A percentile compares a stretch with the other conserved stretches of the same genome.
Evolutionary conservation across 768 basidiomycete genomes (phyloP).

Genomic region (Basidioascus undulatus): DNA sequence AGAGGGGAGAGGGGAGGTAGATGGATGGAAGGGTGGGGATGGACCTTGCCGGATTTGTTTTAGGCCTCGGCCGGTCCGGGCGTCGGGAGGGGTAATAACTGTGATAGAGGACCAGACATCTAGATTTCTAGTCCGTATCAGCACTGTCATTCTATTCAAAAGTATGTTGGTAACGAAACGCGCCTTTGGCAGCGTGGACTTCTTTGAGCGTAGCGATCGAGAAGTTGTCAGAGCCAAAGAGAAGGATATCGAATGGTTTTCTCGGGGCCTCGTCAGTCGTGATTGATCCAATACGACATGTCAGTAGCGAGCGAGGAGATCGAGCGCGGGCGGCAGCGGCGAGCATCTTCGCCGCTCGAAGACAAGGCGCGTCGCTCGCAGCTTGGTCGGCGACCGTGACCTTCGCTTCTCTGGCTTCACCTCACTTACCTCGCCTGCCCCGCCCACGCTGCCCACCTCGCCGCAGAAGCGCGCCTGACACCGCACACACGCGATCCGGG

Average conservation of each 20-base stretch:
- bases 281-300: too few relatives aligned
- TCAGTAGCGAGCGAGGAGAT: too few relatives aligned
- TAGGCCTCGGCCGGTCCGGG: not conserved
- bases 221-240: slow-evolving; percentile 11
- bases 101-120: slow-evolving; percentile 6
- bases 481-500: too few relatives aligned
- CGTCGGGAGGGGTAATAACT: slow-evolving; percentile 10
- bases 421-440: too few relatives aligned
- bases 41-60: slow-evolving; percentile 5
- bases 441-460: too few relatives aligned
- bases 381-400: too few relatives aligned
- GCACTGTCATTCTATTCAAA: not conserved
- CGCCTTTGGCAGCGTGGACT: slow-evolving; percentile 1
- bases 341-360: too few relatives aligned
- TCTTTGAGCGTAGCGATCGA: slow-evolving; percentile 7
- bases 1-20: not conserved
- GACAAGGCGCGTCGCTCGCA: too few relatives aligned
- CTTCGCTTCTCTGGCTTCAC: too few relatives aligned
- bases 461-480: too few relatives aligned
- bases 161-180: not conserved
- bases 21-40: not conserved
- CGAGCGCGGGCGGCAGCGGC: too few relatives aligned
- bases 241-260: slow-evolving; percentile 8
- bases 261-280: too few relatives aligned
- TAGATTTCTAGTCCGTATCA: not conserved